Base-by-base conservation (phyloP, 441 rosid species). In the Jatropha podagrica region DNA sequence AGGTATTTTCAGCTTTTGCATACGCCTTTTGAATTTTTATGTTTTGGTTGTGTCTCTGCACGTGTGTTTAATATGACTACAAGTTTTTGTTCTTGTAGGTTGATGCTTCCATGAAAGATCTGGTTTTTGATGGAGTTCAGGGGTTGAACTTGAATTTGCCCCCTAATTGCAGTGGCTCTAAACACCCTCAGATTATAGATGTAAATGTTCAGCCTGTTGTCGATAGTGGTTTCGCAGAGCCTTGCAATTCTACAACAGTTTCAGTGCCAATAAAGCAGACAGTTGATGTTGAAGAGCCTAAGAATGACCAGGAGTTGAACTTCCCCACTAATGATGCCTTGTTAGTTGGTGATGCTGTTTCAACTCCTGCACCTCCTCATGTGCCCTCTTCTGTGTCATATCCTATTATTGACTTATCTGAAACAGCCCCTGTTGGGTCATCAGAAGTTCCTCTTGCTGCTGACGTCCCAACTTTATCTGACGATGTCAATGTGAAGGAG, bases 111-210 rank as follows among this genome's bases (percentile, higher is more conserved):
- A 68, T 79, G 74, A 78, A 85, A 58, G 85, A 69, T 41, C 40
- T 83, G 18, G 26, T 48, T 68, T 74, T 63, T 69, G 81, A 78
- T 71, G 76, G 49, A 82, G 54, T 79, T 48, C 80, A 80, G 74
- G 94, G 87, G 52, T 77, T 92, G 79, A 90, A 94, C 88, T 75
- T 94, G 88, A 94, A 94, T 80, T 82, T 84, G 77, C 89, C 92
- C n/a, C 92, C 93, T 68, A 89, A 82, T 27, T 83, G 68, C 70
- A n/a, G 17, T 48, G 78, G 65, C 41, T 41, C 84, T 15, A 87
- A 78, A 48, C 74, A 12, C 48, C 74, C 77, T 23, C 73, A 81
- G 54, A 76, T 81, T 58, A 72, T 83, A 62, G 86, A 85, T 69
- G 69, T 80, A 78, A 82, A 77, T 80, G 73, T 58, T 65, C 83